Base-by-base conservation (phyloP, 176 grass and related monocot genomes). In the Phoenix dactylifera region DNA sequence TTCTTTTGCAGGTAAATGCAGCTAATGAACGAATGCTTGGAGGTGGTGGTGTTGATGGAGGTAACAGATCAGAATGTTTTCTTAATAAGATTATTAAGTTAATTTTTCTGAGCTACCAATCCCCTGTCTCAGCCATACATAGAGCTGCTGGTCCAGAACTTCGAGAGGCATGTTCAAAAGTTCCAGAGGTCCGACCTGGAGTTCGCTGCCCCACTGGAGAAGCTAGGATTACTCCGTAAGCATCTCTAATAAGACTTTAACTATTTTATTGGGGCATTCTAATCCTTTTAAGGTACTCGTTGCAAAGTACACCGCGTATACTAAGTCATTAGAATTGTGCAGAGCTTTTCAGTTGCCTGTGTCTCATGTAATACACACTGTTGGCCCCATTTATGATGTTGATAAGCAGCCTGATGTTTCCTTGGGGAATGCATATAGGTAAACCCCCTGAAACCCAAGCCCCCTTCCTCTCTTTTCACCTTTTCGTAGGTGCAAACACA, bases 31-130 rank as follows among this genome's bases (percentile, higher is more conserved):
- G 26, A 62, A 97, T 91, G 93, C 76, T 91, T 22, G 84, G 93
- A 80, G 87, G 87, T 35, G 81, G 83, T 75, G 87, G 93, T 54
- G 84, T 97, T 24, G 87, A 97, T 80, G 87, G 87, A 82, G 93
- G 93, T 91, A 70, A 70, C 53, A 24, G 4, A 44, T 44, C 10
- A 12, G 35, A 44, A 12, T 14, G 3, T 44, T 44, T 2, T 44
- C 35, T 44, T 44, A 44, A 7, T 14, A 44, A 44, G 9, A 44
- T 44, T 44, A 44, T 14, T 44, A 14, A 44, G 35, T 2, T 44
- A 44, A 2, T 44, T 44, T 44, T 44, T 44, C 35, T 44, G 35
- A 44, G 35, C 58, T 60, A 35, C 16, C 16, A 32, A 58, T 57
- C 71, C 10, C 22, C 18, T 16, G 16, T 44, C 10, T 44, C 35